Evolutionary conservation across 352 stramenopile species (phyloP), one percentile per base, ranked within the genome.

Genomic region (Phytophthora lateralis): DNA sequence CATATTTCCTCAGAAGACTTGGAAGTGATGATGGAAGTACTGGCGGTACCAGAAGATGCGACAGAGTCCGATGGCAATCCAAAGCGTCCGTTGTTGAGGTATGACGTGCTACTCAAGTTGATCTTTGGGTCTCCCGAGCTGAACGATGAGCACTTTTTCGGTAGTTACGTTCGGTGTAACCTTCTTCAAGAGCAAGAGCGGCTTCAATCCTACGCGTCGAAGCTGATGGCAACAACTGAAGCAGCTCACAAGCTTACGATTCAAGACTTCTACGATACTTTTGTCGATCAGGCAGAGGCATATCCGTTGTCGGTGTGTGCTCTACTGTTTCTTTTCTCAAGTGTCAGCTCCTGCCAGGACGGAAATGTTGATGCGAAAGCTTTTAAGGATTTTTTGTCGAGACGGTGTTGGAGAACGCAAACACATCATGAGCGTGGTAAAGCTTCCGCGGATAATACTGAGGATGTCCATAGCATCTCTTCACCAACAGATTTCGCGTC

Each of bases 41-140:
- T 89, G 15, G 50, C 24, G 6, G 34, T 53, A 11, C 17, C 47
- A 0, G 41, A 57, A 17, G n/a, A 11, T 15, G 8, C 8, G 12
- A 26, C 11, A 42, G n/a, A 11, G 4, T 29, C 57, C 12, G n/a
- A 51, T 20, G 17, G 12, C 7, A n/a, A 10, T 10, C 18, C 30
- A 32, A 18, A 9, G 55, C 37, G 6, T 5, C 21, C 6, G 11
- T 32, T 11, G 4, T 53, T 88, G 3, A 63, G 78, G 10, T 90
- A 85, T 21, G 80, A 88, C 12, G 61, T 90, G 6, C 58, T 90
- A 4, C 67, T 90, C 44, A 73, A 73, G 29, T 38, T 88, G 17
- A 35, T 85, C 3, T 88, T 88, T 58, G 76, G 76, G 6, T 61
- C 55, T 5, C 74, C 74, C 2, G 46, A 61, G 10, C 51, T 86